Percentiles rank a stretch among this genome's conserved stretches.
phyloP scores from a whole-genome alignment of 164 flowering plant species.

The Protea cynaroides region DNA sequence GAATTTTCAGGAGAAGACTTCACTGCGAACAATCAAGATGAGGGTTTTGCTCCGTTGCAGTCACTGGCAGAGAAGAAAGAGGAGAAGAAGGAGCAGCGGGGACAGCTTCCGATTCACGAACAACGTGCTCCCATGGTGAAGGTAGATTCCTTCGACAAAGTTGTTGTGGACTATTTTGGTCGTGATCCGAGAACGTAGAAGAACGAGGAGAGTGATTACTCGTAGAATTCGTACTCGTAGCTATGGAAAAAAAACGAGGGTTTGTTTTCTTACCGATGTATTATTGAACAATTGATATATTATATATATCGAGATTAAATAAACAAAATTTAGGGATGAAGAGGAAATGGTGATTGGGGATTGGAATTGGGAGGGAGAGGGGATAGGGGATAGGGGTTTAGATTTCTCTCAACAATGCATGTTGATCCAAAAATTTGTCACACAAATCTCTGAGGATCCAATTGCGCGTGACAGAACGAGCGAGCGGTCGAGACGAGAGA shows the following conservation, averaged over 20 bases:
- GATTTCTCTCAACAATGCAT: background rate
- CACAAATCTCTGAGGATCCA: background rate
- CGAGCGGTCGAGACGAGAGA: background rate
- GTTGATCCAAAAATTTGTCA: background rate
- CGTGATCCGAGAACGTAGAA: slow-evolving; percentile 5
- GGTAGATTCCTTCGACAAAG: slow-evolving; percentile 7
- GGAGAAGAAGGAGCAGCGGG: slow-evolving; percentile 1
- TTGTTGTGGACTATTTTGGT: slow-evolving; percentile 9
- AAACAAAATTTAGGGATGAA: background rate
- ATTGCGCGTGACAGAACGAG: background rate
- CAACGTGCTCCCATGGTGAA: slow-evolving; percentile 24
- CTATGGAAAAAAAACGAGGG: slow-evolving; percentile 9
- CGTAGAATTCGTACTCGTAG: slow-evolving; percentile 1
- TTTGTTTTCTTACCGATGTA: background rate
- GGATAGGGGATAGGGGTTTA: background rate
- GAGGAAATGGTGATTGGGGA: no score
- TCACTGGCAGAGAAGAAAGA: background rate
- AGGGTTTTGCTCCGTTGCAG: slow-evolving; percentile 16
- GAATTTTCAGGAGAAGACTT: slow-evolving; percentile 18
- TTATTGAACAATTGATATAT: background rate
- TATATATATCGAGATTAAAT: background rate
- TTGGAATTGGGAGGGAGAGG: no score
- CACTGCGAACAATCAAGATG: background rate
- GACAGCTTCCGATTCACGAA: slow-evolving; percentile 21
- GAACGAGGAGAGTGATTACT: slow-evolving; percentile 9